phyloP scores from a whole-genome alignment of 148 eudicot genomes.

The Vaccinium macrocarpon region DNA sequence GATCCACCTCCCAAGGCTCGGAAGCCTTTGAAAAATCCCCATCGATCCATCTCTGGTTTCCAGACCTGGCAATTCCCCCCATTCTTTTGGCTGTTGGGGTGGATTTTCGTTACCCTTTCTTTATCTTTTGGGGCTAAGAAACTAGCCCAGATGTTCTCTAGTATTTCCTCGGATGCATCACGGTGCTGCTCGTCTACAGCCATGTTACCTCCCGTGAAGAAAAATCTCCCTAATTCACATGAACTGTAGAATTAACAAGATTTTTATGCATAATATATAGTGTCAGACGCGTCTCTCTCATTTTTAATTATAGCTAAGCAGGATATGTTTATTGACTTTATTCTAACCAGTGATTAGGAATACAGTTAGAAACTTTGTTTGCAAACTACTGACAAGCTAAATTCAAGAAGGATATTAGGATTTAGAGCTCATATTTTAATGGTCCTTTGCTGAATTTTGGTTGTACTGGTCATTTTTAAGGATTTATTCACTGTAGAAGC shows the following conservation, averaged over 20 bases:
- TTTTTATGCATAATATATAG: not conserved
- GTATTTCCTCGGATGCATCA: constrained; percentile 32
- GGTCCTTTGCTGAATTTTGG: constrained; percentile 11
- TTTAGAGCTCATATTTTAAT: constrained; percentile 6
- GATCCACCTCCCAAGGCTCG: constrained; percentile 69
- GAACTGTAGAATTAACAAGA: not conserved
- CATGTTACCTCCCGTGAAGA: constrained; percentile 24
- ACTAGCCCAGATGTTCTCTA: constrained; percentile 74
- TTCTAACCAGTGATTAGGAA: constrained; percentile 18
- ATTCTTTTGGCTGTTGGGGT: constrained; percentile 8
- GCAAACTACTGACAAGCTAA: constrained; percentile 21
- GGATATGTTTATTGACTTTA: constrained; percentile 21
- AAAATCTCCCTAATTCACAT: not conserved
- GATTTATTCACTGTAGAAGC: constrained; percentile 2
- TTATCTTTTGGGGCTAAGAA: constrained; percentile 38
- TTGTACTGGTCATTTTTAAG: not conserved
- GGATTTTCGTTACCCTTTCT: not conserved
- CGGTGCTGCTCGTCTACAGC: constrained; percentile 11
- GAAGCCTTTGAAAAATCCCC: constrained; percentile 49
- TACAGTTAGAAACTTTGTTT: constrained; percentile 27
- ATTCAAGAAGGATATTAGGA: constrained; percentile 28
- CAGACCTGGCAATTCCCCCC: constrained; percentile 46
- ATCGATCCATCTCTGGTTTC: constrained; percentile 21
- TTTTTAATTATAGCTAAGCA: constrained; percentile 17
- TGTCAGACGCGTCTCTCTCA: not conserved